Evolutionary conservation across 1,284 basidiomycete genomes (phyloP).

Genomic region (Fomitopsis palustris): DNA sequence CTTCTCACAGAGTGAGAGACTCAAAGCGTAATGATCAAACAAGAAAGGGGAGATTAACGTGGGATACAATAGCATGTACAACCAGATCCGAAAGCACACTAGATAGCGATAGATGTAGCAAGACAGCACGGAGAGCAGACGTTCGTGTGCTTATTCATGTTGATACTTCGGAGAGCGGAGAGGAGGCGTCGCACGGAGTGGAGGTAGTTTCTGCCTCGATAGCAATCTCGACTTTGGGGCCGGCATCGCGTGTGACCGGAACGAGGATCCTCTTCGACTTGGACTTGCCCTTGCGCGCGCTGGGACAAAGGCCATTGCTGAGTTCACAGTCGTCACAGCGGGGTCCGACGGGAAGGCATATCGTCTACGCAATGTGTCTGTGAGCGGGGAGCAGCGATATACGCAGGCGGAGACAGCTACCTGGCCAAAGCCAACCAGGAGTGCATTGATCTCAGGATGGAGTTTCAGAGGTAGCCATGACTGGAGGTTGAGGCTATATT

Average conservation of each 20-base stretch:
- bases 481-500: constrained; percentile 74
- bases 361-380: constrained; percentile 38
- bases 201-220: constrained; percentile 24
- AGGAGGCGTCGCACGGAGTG: neutral
- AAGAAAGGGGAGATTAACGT: neutral
- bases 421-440: constrained; percentile 94
- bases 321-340: constrained; percentile 78
- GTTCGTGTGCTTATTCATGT: neutral
- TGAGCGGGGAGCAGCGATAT: neutral
- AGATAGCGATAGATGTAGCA: neutral
- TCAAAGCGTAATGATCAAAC: too few relatives aligned
- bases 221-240: constrained; percentile 36
- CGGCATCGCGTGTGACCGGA: constrained; percentile 8
- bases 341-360: constrained; percentile 83
- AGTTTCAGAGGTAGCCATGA: constrained; percentile 86
- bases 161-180: neutral
- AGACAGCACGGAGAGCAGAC: neutral
- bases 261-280: constrained; percentile 11
- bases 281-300: constrained; percentile 31
- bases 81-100: neutral
- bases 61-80: neutral
- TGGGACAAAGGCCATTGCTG: constrained; percentile 57
- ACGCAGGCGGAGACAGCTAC: constrained; percentile 32
- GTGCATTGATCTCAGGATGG: constrained; percentile 81
- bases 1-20: constrained; percentile 24